Evolutionary conservation across 2,329 filamentous ascomycete genomes (phyloP).

Genomic region (Ophiocordyceps robertsii): DNA sequence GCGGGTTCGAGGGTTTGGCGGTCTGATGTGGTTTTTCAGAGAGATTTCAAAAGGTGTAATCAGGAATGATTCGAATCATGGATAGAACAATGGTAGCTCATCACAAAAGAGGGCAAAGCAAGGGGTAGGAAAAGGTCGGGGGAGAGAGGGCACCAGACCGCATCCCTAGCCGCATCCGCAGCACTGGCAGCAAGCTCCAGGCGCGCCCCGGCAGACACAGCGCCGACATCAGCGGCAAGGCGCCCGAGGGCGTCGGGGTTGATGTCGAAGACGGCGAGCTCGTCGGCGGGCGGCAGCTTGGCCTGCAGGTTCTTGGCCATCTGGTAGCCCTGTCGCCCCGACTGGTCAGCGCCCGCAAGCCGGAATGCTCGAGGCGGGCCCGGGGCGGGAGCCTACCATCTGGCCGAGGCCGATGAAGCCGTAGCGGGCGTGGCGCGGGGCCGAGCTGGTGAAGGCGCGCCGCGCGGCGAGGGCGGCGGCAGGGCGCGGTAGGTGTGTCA

Average conservation of each 20-base stretch:
- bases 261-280: slow-evolving; percentile 41
- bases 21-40: no score
- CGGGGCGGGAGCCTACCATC: no score
- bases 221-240: slow-evolving; percentile 33
- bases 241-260: slow-evolving; percentile 33
- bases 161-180: slow-evolving; percentile 34
- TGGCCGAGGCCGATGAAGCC: slow-evolving; percentile 48
- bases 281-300: slow-evolving; percentile 37
- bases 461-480: slow-evolving; percentile 20
- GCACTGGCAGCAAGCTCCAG: slow-evolving; percentile 31
- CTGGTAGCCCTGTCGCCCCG: slow-evolving; percentile 44
- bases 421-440: slow-evolving; percentile 35
- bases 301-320: slow-evolving; percentile 50
- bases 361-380: no score
- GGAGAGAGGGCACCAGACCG: slow-evolving; percentile 27
- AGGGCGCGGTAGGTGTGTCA: slow-evolving; percentile 3
- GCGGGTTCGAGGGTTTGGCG: no score
- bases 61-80: slow-evolving; percentile 76
- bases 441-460: slow-evolving; percentile 36
- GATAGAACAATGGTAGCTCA: slow-evolving; percentile 24
- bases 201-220: slow-evolving; percentile 28
- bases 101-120: slow-evolving; percentile 2
- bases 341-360: no score
- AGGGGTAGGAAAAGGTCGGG: neutral
- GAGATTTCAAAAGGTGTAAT: no score